These are phyloP conservation scores for Eleusine indica DNA, from an alignment of 176 grass and related monocot species.

Conservation along the genomic window DNA sequence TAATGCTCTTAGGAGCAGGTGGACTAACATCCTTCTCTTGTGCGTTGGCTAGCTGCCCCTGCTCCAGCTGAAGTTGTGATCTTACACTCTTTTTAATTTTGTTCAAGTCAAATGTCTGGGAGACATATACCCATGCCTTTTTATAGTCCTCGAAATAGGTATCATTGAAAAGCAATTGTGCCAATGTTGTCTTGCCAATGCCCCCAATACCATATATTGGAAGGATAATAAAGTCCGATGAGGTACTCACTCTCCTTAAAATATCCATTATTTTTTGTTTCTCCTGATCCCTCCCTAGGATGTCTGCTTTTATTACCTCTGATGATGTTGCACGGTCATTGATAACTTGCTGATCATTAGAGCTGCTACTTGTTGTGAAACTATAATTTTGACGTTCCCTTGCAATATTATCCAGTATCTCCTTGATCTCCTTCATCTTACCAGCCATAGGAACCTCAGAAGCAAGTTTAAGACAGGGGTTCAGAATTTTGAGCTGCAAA, in stretches of 20 bases:
- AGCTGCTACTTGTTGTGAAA: too few relatives aligned
- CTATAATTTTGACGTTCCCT: not conserved
- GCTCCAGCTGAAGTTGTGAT: not conserved
- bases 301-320: not conserved
- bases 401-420: not conserved
- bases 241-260: not conserved
- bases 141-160: not conserved
- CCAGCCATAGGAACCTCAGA: not conserved
- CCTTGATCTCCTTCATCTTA: slow-evolving; percentile 3
- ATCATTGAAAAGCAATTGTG: slow-evolving; percentile 18
- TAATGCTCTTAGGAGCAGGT: not conserved
- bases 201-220: slow-evolving; percentile 40
- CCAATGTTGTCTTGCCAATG: slow-evolving; percentile 13
- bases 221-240: not conserved
- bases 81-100: not conserved
- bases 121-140: slow-evolving; percentile 32
- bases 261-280: not conserved
- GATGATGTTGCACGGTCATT: not conserved
- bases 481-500: not conserved
- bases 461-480: not conserved
- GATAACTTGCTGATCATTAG: not conserved
- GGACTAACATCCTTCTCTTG: not conserved
- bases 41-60: too few relatives aligned
- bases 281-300: not conserved
- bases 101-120: slow-evolving; percentile 21